phyloP scores from a whole-genome alignment of 2,329 filamentous ascomycete genomes.

The Aureobasidium sp. region DNA sequence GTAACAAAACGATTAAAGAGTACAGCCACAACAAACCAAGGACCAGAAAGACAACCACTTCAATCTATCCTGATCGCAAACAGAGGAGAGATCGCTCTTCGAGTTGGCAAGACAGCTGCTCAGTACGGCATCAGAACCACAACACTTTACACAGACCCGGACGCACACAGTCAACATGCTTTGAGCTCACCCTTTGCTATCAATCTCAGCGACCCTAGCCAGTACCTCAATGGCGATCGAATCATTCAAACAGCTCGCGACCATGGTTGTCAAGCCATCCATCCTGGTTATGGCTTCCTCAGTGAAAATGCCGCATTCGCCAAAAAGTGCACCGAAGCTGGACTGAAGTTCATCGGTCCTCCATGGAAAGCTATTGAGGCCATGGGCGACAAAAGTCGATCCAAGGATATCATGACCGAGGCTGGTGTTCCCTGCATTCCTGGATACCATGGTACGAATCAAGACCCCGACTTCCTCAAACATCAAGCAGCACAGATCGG shows the following conservation, averaged over 20 bases:
- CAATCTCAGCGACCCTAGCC: slow-evolving; percentile 74
- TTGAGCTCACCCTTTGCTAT: slow-evolving; percentile 74
- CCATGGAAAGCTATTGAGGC: slow-evolving; percentile 65
- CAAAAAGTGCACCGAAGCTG: slow-evolving; percentile 76
- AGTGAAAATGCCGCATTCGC: slow-evolving; percentile 93
- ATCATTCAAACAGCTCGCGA: slow-evolving; percentile 84
- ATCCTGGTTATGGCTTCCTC: slow-evolving; percentile 91
- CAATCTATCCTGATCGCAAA: slow-evolving; percentile 87
- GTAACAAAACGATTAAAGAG: slow-evolving; percentile 7
- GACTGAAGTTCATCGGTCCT: slow-evolving; percentile 89
- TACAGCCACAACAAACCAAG: slow-evolving; percentile 15
- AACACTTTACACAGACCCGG: slow-evolving; percentile 89
- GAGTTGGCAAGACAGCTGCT: slow-evolving; percentile 80
- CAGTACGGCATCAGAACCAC: slow-evolving; percentile 87
- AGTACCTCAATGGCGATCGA: slow-evolving; percentile 86
- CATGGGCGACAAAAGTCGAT: slow-evolving; percentile 88
- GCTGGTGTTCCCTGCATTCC: slow-evolving; percentile 96
- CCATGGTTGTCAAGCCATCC: slow-evolving; percentile 80
- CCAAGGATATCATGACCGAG: slow-evolving; percentile 92
- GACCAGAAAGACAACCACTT: slow-evolving; percentile 18
- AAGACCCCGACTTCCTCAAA: slow-evolving; percentile 56
- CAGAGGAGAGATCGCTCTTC: slow-evolving; percentile 90
- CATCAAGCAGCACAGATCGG: slow-evolving; percentile 64
- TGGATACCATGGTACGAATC: slow-evolving; percentile 84
- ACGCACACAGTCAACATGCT: slow-evolving; percentile 80